Base-by-base conservation (phyloP, 2,329 filamentous ascomycete genomes). In the Alternaria sp. region DNA sequence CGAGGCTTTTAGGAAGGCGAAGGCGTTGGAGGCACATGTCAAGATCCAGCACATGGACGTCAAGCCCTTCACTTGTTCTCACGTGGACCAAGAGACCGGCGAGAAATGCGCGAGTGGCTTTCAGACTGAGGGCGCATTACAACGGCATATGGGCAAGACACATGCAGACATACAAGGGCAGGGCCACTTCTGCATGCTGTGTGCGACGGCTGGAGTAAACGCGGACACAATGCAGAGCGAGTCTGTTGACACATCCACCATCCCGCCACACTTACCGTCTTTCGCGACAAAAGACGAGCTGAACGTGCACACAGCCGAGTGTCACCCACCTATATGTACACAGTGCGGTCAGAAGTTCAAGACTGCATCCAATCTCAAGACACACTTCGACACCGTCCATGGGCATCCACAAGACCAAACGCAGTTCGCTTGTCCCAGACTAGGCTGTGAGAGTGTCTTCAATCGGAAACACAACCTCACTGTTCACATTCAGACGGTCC, bases 391-490 rank as follows among this genome's bases (percentile, higher is more conserved):
- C 70, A 88, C 90, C 65, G 83, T 90, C 60, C 94, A 97, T 80
- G 78, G 60, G 21, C 66, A 74, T 26, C 69, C 72, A 25, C 77
- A 69, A 32, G 51, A 65, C 4, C 69, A 72, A 21, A 71, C 90
- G 9, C 88, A 85, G 0, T 88, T 90, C 54, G 77, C 82, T 1
- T 97, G 95, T 76, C 86, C 88, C 1, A 85, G 89, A 73, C 81
- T 85, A 0, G 90, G 86, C 21, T 97, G 94, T 78, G 84, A 82
- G 59, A 92, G 92, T 74, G 88, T 85, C 57, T 97, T 97, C 79
- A 94, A 92, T 17, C 92, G 91, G 75, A 89, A 87, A 65, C 90
- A 91, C n/a, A 97, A 97, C 72, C 85, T 97, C 55, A 91, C 90
- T 15, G 88, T 90, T 0, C 95, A 98, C 75, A 84, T 95, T 58